A percentile compares a stretch with the other conserved stretches of the same genome.
Conservation (phyloP, 2,329 filamentous ascomycete genomes). For the Hirsutella thompsonii region DNA sequence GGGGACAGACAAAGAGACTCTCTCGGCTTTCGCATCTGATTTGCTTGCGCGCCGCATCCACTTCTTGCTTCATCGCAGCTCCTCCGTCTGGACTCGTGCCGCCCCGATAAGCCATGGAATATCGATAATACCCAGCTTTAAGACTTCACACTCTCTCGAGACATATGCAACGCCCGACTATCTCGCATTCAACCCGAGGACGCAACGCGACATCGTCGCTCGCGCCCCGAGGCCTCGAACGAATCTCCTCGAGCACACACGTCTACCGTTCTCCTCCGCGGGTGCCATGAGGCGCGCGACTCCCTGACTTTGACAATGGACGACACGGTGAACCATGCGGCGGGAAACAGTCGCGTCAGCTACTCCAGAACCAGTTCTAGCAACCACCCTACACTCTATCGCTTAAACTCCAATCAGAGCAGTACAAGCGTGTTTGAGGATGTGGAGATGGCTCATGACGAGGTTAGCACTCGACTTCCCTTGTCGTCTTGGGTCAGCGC, state of each 20-base stretch:
- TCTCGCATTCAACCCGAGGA: too few relatives aligned
- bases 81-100: too few relatives aligned
- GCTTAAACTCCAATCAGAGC: slow-evolving; percentile 57
- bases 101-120: too few relatives aligned
- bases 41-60: too few relatives aligned
- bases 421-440: slow-evolving; percentile 76
- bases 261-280: not conserved
- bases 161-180: too few relatives aligned
- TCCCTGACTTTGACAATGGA: slow-evolving; percentile 1
- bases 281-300: not conserved
- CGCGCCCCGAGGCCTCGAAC: too few relatives aligned
- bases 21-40: too few relatives aligned
- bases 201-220: too few relatives aligned
- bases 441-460: slow-evolving; percentile 97
- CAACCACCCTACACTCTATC: slow-evolving; percentile 27
- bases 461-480: slow-evolving; percentile 40
- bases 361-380: not conserved
- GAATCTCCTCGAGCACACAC: not conserved
- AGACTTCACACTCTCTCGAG: too few relatives aligned
- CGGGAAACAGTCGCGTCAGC: not conserved
- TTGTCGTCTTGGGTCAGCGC: not conserved
- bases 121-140: too few relatives aligned
- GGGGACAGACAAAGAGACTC: too few relatives aligned
- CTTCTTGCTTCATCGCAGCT: too few relatives aligned
- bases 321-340: not conserved